Percentiles rank a stretch among this genome's conserved stretches.
phyloP scores from a whole-genome alignment of 1,139 yeast genomes.

The Geotrichum reessii region DNA sequence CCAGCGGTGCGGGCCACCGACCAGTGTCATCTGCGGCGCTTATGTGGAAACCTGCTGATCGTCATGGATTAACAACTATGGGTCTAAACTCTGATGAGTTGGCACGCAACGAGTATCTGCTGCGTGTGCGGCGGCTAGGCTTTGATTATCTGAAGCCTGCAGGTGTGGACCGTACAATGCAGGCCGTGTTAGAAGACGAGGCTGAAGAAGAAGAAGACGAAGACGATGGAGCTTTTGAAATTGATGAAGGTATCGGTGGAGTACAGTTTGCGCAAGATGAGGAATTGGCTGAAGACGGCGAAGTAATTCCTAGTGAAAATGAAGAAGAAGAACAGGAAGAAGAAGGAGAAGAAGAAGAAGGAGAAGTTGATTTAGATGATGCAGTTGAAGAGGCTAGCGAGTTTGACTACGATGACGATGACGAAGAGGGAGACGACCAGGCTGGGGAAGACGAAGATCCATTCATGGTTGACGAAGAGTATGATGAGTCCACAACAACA shows the following conservation, averaged over 20 bases:
- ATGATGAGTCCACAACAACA: neutral
- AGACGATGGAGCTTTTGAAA: conserved; percentile 22
- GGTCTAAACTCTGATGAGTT: conserved; percentile 5
- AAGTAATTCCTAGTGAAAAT: neutral
- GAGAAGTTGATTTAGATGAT: neutral
- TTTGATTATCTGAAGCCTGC: conserved; percentile 26
- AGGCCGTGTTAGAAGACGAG: conserved; percentile 24
- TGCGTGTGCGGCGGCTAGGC: conserved; percentile 27
- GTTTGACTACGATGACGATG: conserved; percentile 1
- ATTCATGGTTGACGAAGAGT: conserved; percentile 11
- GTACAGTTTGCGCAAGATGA: conserved; percentile 3
- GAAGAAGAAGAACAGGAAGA: conserved; percentile 1
- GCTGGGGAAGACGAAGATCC: conserved; percentile 8
- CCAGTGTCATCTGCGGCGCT: conserved; percentile 2
- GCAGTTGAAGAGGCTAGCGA: conserved; percentile 5
- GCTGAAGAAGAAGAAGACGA: conserved; percentile 25
- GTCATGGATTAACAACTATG: neutral
- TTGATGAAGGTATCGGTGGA: conserved; percentile 14
- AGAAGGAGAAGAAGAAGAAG: neutral
- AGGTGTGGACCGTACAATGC: conserved; percentile 26
- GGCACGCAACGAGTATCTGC: conserved; percentile 9
- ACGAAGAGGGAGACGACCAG: conserved; percentile 6
- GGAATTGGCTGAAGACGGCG: neutral
- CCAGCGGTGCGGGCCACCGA: conserved; percentile 1
- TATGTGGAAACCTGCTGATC: conserved; percentile 2